These are phyloP conservation scores for Dispira simplex DNA, from an alignment of 192 early-diverging fungal genomes.

Conservation along the genomic window DNA sequence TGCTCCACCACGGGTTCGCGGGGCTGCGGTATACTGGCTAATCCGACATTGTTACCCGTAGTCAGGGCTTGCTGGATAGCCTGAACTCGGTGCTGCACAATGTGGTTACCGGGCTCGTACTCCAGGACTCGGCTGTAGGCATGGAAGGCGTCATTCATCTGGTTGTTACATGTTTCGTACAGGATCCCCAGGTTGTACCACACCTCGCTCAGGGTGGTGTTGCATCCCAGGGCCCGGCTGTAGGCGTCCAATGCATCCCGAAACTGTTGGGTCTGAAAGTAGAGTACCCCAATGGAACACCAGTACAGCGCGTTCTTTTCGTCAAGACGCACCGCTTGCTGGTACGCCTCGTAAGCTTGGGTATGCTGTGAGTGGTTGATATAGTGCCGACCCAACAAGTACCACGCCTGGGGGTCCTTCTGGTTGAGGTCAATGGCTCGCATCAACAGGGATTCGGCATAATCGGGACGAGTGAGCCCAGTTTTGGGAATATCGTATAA, in stretches of 20 bases:
- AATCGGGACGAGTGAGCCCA: slow-evolving; percentile 65
- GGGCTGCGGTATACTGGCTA: background rate
- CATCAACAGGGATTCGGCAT: slow-evolving; percentile 65
- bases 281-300: slow-evolving; percentile 97
- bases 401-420: slow-evolving; percentile 88
- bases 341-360: slow-evolving; percentile 94
- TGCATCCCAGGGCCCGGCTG: slow-evolving; percentile 82
- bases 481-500: slow-evolving; percentile 81
- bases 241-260: slow-evolving; percentile 97
- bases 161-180: slow-evolving; percentile 96
- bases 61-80: slow-evolving; percentile 22
- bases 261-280: slow-evolving; percentile 90
- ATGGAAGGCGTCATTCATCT: slow-evolving; percentile 90
- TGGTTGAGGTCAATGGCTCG: slow-evolving; percentile 66
- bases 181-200: slow-evolving; percentile 96
- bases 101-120: slow-evolving; percentile 71
- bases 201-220: slow-evolving; percentile 88
- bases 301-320: slow-evolving; percentile 90
- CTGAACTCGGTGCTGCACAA: slow-evolving; percentile 65
- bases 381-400: slow-evolving; percentile 87
- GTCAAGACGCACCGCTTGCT: slow-evolving; percentile 90
- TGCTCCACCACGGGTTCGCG: slow-evolving; percentile 7
- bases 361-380: slow-evolving; percentile 91
- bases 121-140: slow-evolving; percentile 89
- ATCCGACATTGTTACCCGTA: slow-evolving; percentile 9